Evolutionary conservation across 768 basidiomycete species (phyloP).

Genomic region (Tricholoma hemisulphureum): DNA sequence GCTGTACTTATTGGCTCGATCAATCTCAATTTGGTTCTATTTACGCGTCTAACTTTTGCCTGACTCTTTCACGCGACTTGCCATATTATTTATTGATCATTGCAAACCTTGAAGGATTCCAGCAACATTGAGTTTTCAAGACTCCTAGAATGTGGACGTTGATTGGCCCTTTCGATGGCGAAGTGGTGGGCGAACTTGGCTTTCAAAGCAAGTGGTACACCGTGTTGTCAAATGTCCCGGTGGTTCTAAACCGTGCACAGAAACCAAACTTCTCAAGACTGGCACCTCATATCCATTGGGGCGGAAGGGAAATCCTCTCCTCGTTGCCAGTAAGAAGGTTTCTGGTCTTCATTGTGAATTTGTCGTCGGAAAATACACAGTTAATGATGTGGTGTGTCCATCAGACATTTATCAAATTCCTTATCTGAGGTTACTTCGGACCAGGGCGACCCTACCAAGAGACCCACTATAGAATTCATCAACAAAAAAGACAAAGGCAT

Average conservation of each 20-base stretch:
- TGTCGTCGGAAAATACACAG: conserved; percentile 48
- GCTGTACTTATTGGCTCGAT: not conserved
- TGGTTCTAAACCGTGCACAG: conserved; percentile 14
- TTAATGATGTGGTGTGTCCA: conserved; percentile 54
- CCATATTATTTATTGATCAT: too few relatives aligned
- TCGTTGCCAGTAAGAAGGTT: conserved; percentile 60
- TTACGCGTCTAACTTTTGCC: not conserved
- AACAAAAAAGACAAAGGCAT: conserved; percentile 50
- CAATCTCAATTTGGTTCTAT: not conserved
- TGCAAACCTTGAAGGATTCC: not conserved
- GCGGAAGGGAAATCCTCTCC: conserved; percentile 51
- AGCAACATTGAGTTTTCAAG: not conserved
- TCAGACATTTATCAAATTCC: not conserved
- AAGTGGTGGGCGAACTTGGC: conserved; percentile 30
- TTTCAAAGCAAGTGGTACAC: conserved; percentile 38
- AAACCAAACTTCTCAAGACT: conserved; percentile 61
- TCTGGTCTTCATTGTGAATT: conserved; percentile 63
- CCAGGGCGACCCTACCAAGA: conserved; percentile 50
- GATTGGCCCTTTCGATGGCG: conserved; percentile 53
- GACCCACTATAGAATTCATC: conserved; percentile 48
- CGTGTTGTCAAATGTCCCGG: not conserved
- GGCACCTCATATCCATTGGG: conserved; percentile 54
- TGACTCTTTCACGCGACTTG: not conserved
- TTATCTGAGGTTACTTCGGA: not conserved
- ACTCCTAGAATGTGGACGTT: conserved; percentile 49